Conservation (phyloP, 495 filamentous ascomycete genomes). For the Chaetomium fimeti region DNA sequence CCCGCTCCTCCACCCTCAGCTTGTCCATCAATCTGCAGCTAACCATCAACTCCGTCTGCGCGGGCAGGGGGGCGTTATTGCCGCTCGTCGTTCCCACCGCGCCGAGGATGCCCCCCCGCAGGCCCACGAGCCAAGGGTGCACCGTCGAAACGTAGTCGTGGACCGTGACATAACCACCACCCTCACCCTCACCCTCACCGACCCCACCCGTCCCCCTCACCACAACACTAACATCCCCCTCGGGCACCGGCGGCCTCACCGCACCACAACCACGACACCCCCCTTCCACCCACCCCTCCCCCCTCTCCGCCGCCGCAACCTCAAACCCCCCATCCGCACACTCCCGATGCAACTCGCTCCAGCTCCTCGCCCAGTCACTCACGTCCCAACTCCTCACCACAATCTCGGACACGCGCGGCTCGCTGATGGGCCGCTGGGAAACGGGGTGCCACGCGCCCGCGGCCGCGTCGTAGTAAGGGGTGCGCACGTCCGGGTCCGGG, state of each 20-base stretch:
- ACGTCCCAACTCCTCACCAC: not conserved
- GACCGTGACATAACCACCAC: conserved; percentile 11
- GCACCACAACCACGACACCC: conserved; percentile 7
- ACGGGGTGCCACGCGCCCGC: conserved; percentile 13
- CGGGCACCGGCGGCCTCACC: conserved; percentile 2
- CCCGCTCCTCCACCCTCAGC: conserved; percentile 4
- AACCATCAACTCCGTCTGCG: conserved; percentile 11
- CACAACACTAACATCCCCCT: conserved; percentile 6
- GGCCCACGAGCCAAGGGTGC: conserved; percentile 13
- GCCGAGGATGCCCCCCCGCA: conserved; percentile 9
- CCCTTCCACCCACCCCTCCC: not conserved
- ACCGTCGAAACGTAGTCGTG: conserved; percentile 14
- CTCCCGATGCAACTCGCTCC: conserved; percentile 9
- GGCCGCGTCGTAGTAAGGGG: conserved; percentile 9
- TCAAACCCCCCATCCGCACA: not conserved
- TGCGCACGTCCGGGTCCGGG: conserved; percentile 1
- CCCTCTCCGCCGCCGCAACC: not conserved
- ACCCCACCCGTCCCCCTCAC: conserved; percentile 13
- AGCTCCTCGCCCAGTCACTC: not conserved
- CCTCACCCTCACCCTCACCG: conserved; percentile 4
- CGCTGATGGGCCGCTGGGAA: conserved; percentile 5
- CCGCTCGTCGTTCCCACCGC: conserved; percentile 6
- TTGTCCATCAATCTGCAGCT: conserved; percentile 6
- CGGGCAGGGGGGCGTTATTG: conserved; percentile 10
- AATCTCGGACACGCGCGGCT: conserved; percentile 1